Percentiles rank a stretch among this genome's conserved stretches.
Conservation (phyloP, 2,329 filamentous ascomycete species). For the Bisporella sp. region DNA sequence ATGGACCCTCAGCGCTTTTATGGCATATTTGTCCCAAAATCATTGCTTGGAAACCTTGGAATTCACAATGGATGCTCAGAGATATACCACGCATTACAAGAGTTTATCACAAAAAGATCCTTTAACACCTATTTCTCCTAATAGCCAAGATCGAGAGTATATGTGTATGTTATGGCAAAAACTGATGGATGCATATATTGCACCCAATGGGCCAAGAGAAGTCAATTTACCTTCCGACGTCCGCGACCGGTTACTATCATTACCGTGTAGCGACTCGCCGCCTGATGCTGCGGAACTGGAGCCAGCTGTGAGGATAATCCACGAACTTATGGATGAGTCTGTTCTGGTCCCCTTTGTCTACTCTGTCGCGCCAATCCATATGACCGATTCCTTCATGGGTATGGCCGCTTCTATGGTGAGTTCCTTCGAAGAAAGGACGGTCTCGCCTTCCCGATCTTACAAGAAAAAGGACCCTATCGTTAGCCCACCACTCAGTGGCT, state of each 20-base stretch:
- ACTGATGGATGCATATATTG: constrained; percentile 83
- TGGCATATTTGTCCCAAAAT: constrained; percentile 93
- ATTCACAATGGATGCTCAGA: constrained; percentile 89
- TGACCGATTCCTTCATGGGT: constrained; percentile 16
- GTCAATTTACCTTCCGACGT: constrained; percentile 86
- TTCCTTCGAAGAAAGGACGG: constrained; percentile 19
- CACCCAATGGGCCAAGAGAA: constrained; percentile 76
- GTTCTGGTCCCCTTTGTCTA: constrained; percentile 90
- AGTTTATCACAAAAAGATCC: constrained; percentile 35
- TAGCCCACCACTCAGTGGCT: constrained; percentile 18
- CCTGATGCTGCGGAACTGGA: constrained; percentile 71
- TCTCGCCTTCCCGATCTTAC: constrained; percentile 19
- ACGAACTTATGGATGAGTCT: constrained; percentile 96
- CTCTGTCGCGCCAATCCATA: constrained; percentile 19
- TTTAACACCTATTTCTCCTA: constrained; percentile 29
- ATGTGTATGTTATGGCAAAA: constrained; percentile 80
- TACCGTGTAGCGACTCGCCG: constrained; percentile 55
- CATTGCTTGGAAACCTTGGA: constrained; percentile 95
- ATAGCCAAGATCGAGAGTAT: constrained; percentile 37
- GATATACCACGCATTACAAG: constrained; percentile 56
- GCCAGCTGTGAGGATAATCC: constrained; percentile 78
- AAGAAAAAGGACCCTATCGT: constrained; percentile 12
- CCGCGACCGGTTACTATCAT: constrained; percentile 68
- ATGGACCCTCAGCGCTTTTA: constrained; percentile 88
- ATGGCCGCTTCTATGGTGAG: constrained; percentile 18